Conservation (phyloP, 2,329 filamentous ascomycete genomes). For the Cordyceps cateniannulata region DNA sequence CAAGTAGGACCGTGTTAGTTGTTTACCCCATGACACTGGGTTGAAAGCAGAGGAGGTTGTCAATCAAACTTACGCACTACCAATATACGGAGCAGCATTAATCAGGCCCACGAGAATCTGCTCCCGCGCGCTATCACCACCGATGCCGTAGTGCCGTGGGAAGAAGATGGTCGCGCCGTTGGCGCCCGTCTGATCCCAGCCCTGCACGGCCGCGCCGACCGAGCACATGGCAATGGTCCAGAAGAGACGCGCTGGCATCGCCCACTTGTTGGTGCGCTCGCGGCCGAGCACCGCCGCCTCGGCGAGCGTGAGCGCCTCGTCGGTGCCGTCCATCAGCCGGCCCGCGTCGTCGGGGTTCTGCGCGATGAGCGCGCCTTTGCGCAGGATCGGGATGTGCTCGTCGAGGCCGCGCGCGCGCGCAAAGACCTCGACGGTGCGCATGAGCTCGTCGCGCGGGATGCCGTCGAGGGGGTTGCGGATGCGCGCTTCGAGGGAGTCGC, state of each 20-base stretch:
- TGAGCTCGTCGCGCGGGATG: constrained; percentile 43
- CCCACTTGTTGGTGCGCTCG: constrained; percentile 63
- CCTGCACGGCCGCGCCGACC: constrained; percentile 63
- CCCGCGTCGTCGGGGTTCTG: constrained; percentile 60
- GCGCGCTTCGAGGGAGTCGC: not conserved
- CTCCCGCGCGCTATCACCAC: constrained; percentile 27
- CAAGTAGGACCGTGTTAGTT: not conserved
- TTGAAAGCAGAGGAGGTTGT: too few relatives aligned
- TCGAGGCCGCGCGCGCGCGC: constrained; percentile 51
- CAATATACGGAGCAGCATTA: constrained; percentile 51
- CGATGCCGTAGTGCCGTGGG: constrained; percentile 43
- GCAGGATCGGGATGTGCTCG: constrained; percentile 52
- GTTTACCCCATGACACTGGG: too few relatives aligned
- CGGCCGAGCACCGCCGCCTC: constrained; percentile 54
- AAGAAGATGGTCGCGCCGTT: constrained; percentile 60
- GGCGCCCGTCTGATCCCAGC: constrained; percentile 61
- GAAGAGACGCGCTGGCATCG: constrained; percentile 55
- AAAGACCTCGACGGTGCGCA: constrained; percentile 54
- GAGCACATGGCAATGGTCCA: constrained; percentile 63
- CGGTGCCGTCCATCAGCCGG: constrained; percentile 46
- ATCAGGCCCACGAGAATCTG: constrained; percentile 57
- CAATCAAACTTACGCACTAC: constrained; percentile 32
- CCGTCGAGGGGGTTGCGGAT: constrained; percentile 39
- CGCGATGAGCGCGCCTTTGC: constrained; percentile 67
- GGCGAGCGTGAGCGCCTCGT: constrained; percentile 49